These are phyloP conservation scores for Exsudoporus frostii DNA, from an alignment of 768 basidiomycete genomes.

Conservation along the genomic window DNA sequence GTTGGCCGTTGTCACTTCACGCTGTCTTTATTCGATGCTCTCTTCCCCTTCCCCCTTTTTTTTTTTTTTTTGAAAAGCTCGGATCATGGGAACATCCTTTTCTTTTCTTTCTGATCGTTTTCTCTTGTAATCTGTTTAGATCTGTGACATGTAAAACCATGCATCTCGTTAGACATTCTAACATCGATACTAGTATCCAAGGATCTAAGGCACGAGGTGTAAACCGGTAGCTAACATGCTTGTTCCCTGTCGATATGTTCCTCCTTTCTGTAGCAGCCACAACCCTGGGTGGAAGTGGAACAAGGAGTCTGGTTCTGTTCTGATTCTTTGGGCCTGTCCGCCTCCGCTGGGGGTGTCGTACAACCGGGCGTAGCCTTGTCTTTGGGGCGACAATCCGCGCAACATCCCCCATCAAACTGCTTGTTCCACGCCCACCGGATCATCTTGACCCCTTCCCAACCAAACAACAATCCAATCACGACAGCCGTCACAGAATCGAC, in stretches of 20 bases:
- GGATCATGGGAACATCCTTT: background rate
- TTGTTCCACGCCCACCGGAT: constrained; percentile 4
- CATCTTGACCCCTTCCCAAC: constrained; percentile 32
- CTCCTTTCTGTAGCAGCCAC: background rate
- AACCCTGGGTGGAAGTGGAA: background rate
- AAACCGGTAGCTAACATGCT: background rate
- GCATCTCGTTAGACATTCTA: background rate
- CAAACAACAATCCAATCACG: constrained; percentile 5
- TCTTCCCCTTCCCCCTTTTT: too few species aligned
- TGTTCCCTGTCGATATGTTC: background rate
- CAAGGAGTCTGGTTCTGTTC: background rate
- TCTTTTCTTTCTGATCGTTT: background rate
- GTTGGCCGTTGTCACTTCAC: background rate
- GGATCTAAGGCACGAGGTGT: background rate
- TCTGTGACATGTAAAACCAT: constrained; percentile 9
- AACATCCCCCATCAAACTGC: constrained; percentile 38
- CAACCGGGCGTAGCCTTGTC: background rate
- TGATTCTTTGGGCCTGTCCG: background rate
- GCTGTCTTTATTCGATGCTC: background rate
- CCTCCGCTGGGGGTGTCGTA: background rate
- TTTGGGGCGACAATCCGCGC: constrained; percentile 9
- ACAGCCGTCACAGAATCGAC: constrained; percentile 17
- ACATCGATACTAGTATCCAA: background rate
- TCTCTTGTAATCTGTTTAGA: constrained; percentile 9
- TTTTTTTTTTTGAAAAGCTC: background rate